Conservation (phyloP, 768 basidiomycete genomes). For the Kwoniella europaea region DNA sequence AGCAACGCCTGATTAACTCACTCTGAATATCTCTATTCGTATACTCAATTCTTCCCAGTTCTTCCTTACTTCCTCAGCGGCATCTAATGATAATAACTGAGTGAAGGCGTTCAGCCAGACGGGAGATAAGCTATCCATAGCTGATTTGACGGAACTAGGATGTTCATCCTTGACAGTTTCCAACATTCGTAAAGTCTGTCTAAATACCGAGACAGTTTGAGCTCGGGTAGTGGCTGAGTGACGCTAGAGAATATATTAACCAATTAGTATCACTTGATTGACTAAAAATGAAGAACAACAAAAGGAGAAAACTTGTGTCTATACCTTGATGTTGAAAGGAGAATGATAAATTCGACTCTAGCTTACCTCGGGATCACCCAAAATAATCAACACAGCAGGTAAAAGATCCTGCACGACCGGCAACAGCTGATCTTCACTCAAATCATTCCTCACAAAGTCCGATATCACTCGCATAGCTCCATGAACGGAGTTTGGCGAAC, state of each 20-base stretch:
- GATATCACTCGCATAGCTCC: slow-evolving; percentile 95
- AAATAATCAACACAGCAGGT: slow-evolving; percentile 78
- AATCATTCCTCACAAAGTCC: slow-evolving; percentile 89
- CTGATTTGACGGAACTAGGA: slow-evolving; percentile 82
- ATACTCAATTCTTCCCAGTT: slow-evolving; percentile 84
- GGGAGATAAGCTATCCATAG: slow-evolving; percentile 77
- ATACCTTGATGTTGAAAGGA: too few species aligned
- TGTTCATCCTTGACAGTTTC: slow-evolving; percentile 96
- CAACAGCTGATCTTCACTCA: slow-evolving; percentile 92
- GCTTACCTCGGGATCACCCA: slow-evolving; percentile 75
- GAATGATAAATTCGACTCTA: background rate
- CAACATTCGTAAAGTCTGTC: slow-evolving; percentile 83
- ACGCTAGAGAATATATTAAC: slow-evolving; percentile 58
- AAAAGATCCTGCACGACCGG: slow-evolving; percentile 87
- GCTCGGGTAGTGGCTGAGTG: slow-evolving; percentile 83
- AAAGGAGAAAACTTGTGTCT: too few species aligned
- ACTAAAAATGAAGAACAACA: too few species aligned
- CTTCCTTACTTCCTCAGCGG: slow-evolving; percentile 67
- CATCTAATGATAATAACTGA: slow-evolving; percentile 71
- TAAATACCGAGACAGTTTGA: slow-evolving; percentile 82
- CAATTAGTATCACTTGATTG: too few species aligned
- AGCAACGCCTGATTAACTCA: slow-evolving; percentile 54
- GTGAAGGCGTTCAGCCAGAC: slow-evolving; percentile 92
- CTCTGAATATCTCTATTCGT: slow-evolving; percentile 83
- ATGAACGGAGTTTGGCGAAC: slow-evolving; percentile 76